A percentile compares a stretch with the other conserved stretches of the same genome.
Conservation (phyloP, 202 grass and related monocot species). For the Schoenoplectus triqueter region DNA sequence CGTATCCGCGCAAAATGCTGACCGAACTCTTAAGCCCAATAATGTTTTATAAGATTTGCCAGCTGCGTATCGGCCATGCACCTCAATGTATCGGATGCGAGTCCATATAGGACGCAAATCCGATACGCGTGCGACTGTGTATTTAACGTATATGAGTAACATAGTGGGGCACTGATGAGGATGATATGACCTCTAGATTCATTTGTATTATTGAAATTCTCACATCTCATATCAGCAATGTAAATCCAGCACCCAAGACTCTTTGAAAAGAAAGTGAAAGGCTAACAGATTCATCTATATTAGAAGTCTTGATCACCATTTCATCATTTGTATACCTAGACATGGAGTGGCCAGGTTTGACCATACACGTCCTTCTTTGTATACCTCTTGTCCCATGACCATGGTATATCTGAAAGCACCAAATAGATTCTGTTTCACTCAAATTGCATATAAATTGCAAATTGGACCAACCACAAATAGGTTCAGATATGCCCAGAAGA, state of each 20-base stretch:
- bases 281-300: background rate
- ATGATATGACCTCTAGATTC: too few species aligned
- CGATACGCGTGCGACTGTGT: too few species aligned
- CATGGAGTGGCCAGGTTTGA: constrained; percentile 72
- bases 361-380: constrained; percentile 82
- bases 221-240: too few species aligned
- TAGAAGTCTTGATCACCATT: background rate
- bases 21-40: too few species aligned
- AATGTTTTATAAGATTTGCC: too few species aligned
- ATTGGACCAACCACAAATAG: constrained; percentile 7
- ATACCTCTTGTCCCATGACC: constrained; percentile 90
- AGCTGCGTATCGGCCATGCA: too few species aligned
- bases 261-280: background rate
- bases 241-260: background rate
- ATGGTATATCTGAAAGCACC: constrained; percentile 65
- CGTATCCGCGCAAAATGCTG: too few species aligned
- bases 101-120: too few species aligned
- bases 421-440: background rate
- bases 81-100: too few species aligned
- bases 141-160: too few species aligned
- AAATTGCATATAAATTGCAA: constrained; percentile 16
- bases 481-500: background rate
- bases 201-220: too few species aligned
- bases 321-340: constrained; percentile 37
- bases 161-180: too few species aligned